Base-by-base conservation (phyloP, 495 filamentous ascomycete species). In the Penicillium turbatum region DNA sequence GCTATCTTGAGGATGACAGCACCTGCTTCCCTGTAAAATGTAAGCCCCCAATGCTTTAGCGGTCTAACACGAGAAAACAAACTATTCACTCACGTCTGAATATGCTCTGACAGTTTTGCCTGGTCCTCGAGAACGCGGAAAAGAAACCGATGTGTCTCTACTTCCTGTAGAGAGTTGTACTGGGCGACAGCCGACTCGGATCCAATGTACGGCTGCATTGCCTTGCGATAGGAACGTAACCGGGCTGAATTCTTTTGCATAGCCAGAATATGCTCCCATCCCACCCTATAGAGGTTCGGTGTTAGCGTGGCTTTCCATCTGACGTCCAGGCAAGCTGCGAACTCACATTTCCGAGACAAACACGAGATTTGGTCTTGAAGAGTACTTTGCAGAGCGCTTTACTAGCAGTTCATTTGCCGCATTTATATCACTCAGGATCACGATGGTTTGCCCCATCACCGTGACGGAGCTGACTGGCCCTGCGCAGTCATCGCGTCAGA, bases 401-500 rank as follows among this genome's bases (percentile, higher is more conserved):
- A 67, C 68, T 29, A 81, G 38, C 0, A 81, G 59, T 30, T 80
- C 76, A 36, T 63, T 32, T 0, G 73, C 72, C 3, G 69, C 19
- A 1, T 64, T 24, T n/a, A 45, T 51, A 43, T 78, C 71, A 54
- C 78, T 71, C 16, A 81, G 42, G 43, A 81, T 72, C 10, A 80
- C 53, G 3, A 79, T 67, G 1, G 76, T 75, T 55, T 76, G 68
- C 1, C 75, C 77, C 40, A 77, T 56, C 3, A 78, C 62, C 1
- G 71, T 76, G 6, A 81, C 42, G 15, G 76, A 81, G 53, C 76
- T 80, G 13, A 81, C n/a, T 8, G 55, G 55, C 3, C 59, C 59
- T 8, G 56, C 1, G 35, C 15, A 6, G n/a, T 3, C 13, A 37
- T 16, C n/a, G n/a, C n/a, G 35, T 37, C n/a, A 37, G 35, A 5